Conservation (phyloP, 331 rosid genomes). For the Arachis monticola region DNA sequence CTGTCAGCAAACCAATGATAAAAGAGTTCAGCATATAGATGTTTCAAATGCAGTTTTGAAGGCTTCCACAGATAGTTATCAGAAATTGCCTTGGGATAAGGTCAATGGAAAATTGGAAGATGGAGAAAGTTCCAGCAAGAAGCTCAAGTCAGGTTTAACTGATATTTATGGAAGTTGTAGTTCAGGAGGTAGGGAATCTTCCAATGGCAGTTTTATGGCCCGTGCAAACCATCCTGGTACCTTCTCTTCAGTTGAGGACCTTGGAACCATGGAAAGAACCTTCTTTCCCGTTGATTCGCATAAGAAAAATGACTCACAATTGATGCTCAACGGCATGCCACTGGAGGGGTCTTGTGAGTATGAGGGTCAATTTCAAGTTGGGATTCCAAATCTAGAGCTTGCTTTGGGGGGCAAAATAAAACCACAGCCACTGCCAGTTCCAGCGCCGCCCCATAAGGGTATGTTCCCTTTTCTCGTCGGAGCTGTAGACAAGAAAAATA, state of each 20-base stretch:
- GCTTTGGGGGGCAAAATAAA: conserved; percentile 81
- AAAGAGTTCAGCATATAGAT: conserved; percentile 48
- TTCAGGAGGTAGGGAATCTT: conserved; percentile 45
- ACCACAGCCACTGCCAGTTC: not conserved
- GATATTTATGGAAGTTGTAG: conserved; percentile 43
- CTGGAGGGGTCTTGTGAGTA: conserved; percentile 43
- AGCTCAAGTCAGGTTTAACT: conserved; percentile 49
- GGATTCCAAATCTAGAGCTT: conserved; percentile 79
- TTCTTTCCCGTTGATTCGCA: conserved; percentile 74
- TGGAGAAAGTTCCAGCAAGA: conserved; percentile 52
- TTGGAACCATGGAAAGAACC: conserved; percentile 66
- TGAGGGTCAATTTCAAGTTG: conserved; percentile 49
- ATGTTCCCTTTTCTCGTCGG: conserved; percentile 74
- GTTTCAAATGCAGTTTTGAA: conserved; percentile 47
- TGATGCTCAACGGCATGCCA: conserved; percentile 29
- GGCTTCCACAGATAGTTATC: conserved; percentile 44
- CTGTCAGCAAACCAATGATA: conserved; percentile 43
- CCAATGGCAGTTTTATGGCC: conserved; percentile 35
- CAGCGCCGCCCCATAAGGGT: conserved; percentile 44
- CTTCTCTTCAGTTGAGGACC: conserved; percentile 54
- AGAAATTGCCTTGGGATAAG: conserved; percentile 56
- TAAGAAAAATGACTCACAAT: conserved; percentile 37
- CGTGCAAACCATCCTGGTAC: conserved; percentile 46
- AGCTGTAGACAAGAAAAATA: conserved; percentile 53
- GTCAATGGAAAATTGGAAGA: conserved; percentile 41